phyloP scores from a whole-genome alignment of 2,329 filamentous ascomycete genomes.

The Fusarium sp. region DNA sequence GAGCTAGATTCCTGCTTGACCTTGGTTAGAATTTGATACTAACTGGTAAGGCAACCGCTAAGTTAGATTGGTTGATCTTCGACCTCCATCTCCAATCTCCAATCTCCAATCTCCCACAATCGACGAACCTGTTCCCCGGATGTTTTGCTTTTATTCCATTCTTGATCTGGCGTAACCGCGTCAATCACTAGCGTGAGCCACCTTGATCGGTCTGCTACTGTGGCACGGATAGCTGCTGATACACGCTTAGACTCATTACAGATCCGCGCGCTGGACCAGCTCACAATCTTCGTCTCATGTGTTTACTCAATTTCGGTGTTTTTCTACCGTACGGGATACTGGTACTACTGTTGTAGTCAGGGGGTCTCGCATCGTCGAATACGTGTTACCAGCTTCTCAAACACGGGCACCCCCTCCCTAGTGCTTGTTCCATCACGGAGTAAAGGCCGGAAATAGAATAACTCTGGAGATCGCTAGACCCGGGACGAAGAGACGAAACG shows the following conservation, averaged over 20 bases:
- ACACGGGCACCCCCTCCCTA: conserved; percentile 32
- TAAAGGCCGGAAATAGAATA: conserved; percentile 42
- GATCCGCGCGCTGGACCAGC: conserved; percentile 45
- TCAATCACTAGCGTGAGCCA: conserved; percentile 28
- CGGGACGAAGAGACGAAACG: conserved; percentile 43
- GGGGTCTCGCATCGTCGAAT: conserved; percentile 27
- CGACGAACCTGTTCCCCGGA: conserved; percentile 35
- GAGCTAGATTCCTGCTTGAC: neutral
- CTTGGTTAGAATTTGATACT: conserved; percentile 3
- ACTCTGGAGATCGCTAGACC: conserved; percentile 26
- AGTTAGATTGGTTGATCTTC: conserved; percentile 19
- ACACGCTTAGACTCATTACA: conserved; percentile 47
- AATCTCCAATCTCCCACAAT: conserved; percentile 15
- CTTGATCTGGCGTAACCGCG: conserved; percentile 25
- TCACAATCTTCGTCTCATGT: conserved; percentile 48
- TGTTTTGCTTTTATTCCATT: conserved; percentile 30
- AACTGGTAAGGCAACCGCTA: conserved; percentile 2
- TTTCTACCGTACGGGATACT: conserved; percentile 1
- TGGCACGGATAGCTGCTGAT: conserved; percentile 41
- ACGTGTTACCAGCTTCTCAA: conserved; percentile 43
- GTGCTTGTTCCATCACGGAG: conserved; percentile 25
- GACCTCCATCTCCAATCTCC: conserved; percentile 32
- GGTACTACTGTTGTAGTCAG: conserved; percentile 6
- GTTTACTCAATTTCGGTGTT: conserved; percentile 33
- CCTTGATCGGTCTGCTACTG: conserved; percentile 16